Evolutionary conservation across 139 green algal species (phyloP).

Genomic region (Cymbomonas tetramitiformis): DNA sequence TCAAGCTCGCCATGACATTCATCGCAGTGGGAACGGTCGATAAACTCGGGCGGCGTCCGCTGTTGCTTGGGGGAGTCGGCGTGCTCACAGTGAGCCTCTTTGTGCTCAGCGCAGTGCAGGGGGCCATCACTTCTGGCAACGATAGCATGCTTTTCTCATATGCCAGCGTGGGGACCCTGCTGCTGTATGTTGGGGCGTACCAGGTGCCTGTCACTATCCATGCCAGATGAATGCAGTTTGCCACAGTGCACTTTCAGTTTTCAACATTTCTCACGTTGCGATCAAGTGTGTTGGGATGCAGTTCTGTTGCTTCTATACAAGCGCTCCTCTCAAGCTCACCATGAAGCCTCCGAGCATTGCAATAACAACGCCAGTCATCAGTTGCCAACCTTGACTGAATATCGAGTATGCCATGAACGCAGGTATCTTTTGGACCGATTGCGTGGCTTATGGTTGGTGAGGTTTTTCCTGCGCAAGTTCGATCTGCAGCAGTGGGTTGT

Average conservation of each 20-base stretch:
- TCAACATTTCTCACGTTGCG: too few species aligned
- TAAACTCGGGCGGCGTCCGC: slow-evolving; percentile 49
- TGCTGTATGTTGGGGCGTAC: slow-evolving; percentile 79
- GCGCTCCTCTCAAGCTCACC: too few species aligned
- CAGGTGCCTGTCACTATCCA: slow-evolving; percentile 50
- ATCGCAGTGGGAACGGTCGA: slow-evolving; percentile 65
- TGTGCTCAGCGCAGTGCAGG: slow-evolving; percentile 24
- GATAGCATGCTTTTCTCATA: slow-evolving; percentile 18
- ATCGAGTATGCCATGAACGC: slow-evolving; percentile 22
- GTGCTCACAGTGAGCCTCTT: slow-evolving; percentile 50
- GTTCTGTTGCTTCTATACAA: too few species aligned
- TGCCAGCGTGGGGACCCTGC: slow-evolving; percentile 50
- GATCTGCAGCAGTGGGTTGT: slow-evolving; percentile 57
- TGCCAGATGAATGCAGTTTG: neutral
- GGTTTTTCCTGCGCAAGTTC: slow-evolving; percentile 64
- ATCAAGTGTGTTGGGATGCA: too few species aligned
- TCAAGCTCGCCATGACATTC: slow-evolving; percentile 77
- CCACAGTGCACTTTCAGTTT: neutral
- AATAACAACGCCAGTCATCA: too few species aligned
- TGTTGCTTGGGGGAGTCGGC: slow-evolving; percentile 63
- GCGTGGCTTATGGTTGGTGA: slow-evolving; percentile 74
- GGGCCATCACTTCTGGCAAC: neutral
- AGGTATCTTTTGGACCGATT: slow-evolving; percentile 80
- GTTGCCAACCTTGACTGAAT: neutral
- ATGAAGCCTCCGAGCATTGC: too few species aligned